Percentiles rank a stretch among this genome's conserved stretches.
Evolutionary conservation across 1,284 basidiomycete genomes (phyloP).

Genomic region (Papiliotrema fonsecae): DNA sequence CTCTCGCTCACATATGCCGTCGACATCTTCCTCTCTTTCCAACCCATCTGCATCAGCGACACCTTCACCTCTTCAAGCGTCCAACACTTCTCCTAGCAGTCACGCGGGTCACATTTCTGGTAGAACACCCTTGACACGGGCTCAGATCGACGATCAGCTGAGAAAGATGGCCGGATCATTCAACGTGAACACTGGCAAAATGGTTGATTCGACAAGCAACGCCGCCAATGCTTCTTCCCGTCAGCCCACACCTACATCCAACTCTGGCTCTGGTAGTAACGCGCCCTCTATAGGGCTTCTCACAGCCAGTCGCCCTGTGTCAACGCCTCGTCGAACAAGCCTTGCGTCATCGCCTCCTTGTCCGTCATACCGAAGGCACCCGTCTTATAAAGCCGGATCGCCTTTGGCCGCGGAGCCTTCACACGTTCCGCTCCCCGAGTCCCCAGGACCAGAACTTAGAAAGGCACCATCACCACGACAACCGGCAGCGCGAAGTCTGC

Average conservation of each 20-base stretch:
- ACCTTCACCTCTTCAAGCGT: conserved; percentile 12
- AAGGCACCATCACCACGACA: not conserved
- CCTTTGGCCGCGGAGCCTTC: conserved; percentile 6
- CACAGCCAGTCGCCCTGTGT: conserved; percentile 16
- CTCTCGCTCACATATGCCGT: conserved; percentile 23
- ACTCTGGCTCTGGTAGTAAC: not conserved
- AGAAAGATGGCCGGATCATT: conserved; percentile 41
- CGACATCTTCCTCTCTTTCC: conserved; percentile 28
- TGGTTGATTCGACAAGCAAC: not conserved
- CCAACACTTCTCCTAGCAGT: conserved; percentile 3
- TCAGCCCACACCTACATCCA: not conserved
- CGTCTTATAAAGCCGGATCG: conserved; percentile 10
- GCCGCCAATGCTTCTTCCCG: not conserved
- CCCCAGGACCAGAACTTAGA: not conserved
- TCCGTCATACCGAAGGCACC: conserved; percentile 11
- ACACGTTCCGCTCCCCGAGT: not conserved
- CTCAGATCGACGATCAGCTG: conserved; percentile 42
- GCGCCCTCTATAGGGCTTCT: conserved; percentile 14
- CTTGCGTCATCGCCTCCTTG: not conserved
- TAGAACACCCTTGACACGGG: conserved; percentile 36
- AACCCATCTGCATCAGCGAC: conserved; percentile 12
- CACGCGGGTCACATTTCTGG: conserved; percentile 7
- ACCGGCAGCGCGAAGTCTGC: conserved; percentile 23
- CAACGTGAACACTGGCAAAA: conserved; percentile 10
- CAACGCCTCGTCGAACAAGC: not conserved